A percentile compares a stretch with the other conserved stretches of the same genome.
phyloP scores from a whole-genome alignment of 202 grass and related monocot genomes.

The Sporobolus alterniflorus region DNA sequence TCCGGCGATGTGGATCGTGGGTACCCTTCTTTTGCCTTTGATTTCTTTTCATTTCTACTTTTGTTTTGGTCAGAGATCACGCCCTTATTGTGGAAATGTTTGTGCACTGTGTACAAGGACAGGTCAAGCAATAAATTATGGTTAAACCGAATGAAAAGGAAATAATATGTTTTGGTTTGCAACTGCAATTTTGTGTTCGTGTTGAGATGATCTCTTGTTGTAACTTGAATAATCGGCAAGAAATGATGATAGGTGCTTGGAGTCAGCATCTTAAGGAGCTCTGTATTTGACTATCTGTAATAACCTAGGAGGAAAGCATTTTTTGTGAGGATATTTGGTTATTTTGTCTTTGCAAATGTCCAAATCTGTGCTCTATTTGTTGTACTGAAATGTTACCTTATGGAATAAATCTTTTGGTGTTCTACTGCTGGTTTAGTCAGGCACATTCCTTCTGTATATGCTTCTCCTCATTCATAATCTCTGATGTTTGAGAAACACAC shows the following conservation, averaged over 20 bases:
- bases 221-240: slow-evolving; percentile 8
- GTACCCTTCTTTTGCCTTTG: background rate
- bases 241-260: background rate
- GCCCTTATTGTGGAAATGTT: slow-evolving; percentile 4
- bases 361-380: background rate
- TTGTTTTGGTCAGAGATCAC: slow-evolving; percentile 6
- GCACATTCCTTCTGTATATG: background rate
- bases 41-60: slow-evolving; percentile 7
- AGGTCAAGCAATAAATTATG: background rate
- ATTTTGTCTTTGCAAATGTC: slow-evolving; percentile 23
- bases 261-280: background rate
- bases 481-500: background rate
- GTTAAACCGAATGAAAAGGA: background rate
- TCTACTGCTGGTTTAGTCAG: background rate
- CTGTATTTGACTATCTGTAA: background rate
- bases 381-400: background rate
- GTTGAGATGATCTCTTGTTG: background rate
- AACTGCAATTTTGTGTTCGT: slow-evolving; percentile 19
- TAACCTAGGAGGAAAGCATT: background rate
- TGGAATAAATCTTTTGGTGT: background rate
- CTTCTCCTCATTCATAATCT: background rate
- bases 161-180: background rate
- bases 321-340: slow-evolving; percentile 18
- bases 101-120: slow-evolving; percentile 1
- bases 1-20: slow-evolving; percentile 5